Evolutionary conservation across 2,329 filamentous ascomycete species (phyloP), one percentile per base, ranked within the genome.

Genomic region (Aspergillus jensenii): DNA sequence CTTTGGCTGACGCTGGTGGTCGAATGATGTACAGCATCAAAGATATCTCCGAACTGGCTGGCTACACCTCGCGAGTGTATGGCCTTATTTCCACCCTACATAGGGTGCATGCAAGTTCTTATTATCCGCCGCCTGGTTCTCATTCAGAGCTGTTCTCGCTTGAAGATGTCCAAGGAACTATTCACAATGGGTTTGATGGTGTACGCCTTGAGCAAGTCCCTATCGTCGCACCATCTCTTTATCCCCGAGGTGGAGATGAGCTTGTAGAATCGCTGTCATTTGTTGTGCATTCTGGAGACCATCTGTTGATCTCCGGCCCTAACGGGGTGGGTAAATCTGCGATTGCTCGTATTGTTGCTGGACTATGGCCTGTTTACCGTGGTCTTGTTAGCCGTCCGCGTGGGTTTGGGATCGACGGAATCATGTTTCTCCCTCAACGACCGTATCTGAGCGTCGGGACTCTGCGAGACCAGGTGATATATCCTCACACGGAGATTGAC

Each of bases 21-120:
- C 86, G 95, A 47, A 97, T 99, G 91, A 99, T 99, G 95, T 99
- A 99, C 80, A 95, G 90, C 61, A 96, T 99, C 81, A 99, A 99
- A 77, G 96, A 99, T 70, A 85, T 99, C 37, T 93, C 93, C 1
- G 95, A 99, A 73, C 82, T 99, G 35, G 95, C 95, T 5, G 95
- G 95, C 21, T 96, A 98, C 78, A 99, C 95, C 0, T 96, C 91
- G 58, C 87, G 95, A 45, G 93, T 99, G 12, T 99, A 97, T 78
- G 96, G 92, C 11, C 83, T 99, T 41, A 96, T 99, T 69, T 93
- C 92, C 45, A 96, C 95, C 0, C 84, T 99, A 25, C 95, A 99
- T 71, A 87, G 95, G 33, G 93, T 96, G 1, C 93, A 99, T 69
- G 92, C 95, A 50, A 85, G 92, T 68, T 90, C 93, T 2, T 99